Base-by-base conservation (phyloP, 2,329 filamentous ascomycete genomes). In the Fusarium burgessii region DNA sequence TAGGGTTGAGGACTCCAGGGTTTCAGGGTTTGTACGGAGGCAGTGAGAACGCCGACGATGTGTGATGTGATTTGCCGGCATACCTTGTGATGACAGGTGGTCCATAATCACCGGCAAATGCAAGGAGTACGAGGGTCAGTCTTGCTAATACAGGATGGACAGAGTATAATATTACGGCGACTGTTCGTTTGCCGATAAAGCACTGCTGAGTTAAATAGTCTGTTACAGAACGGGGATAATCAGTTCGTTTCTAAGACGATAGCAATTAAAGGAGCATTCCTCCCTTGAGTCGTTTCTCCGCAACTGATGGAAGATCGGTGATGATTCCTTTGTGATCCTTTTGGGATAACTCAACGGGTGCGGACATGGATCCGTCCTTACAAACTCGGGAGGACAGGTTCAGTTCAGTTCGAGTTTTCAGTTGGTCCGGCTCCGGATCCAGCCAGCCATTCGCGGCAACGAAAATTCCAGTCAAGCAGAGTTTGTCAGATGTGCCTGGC, bases 1-100 rank as follows among this genome's bases (percentile, higher is more conserved):
- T 70, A 35, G 82, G 82, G n/a, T 65, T 86, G 54, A 75, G 77
- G 32, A 80, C 78, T n/a, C 79, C 80, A n/a, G 84, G 84, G 1
- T 84, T 84, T 64, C 77, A 76, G 66, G 84, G 85, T 15, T 77
- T 87, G 27, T 85, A 86, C 67, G 84, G 83, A 25, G 85, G 84
- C 15, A 77, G 77, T 50, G 86, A 87, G 74, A 88, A 87, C 74
- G 78, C 79, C 3, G 82, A 84, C 43, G 84, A 85, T 46, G 42
- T 29, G 20, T 71, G 59, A 72, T 29, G n/a, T 71, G 64, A 72
- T 57, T 51, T 58, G 40, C 51, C 38, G 38, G 58, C 46, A 66
- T 49, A 43, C 25, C 36, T 46, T 35, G 55, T 68, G 52, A 51
- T 57, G 50, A 47, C 50, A 69, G 49, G 46, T 33, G 43, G 52